Evolutionary conservation across 2,329 filamentous ascomycete species (phyloP).

Genomic region (Neocatenulostroma microsporum): DNA sequence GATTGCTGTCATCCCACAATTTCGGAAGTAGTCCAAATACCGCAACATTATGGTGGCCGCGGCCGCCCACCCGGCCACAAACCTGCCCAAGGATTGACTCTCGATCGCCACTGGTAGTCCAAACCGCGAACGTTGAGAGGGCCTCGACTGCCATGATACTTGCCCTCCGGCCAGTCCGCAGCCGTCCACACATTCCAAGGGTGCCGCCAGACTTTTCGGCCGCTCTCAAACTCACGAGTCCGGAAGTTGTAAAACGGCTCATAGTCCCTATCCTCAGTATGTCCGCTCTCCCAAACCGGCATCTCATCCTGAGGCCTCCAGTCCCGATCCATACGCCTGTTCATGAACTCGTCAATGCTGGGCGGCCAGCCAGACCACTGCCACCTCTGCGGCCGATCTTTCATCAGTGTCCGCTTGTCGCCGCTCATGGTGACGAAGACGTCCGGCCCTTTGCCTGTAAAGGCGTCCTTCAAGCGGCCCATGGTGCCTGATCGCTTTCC

Average conservation of each 20-base stretch:
- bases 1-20: too few relatives aligned
- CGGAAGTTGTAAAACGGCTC: slow-evolving; percentile 22
- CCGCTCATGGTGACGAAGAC: slow-evolving; percentile 37
- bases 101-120: slow-evolving; percentile 15
- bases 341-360: slow-evolving; percentile 28
- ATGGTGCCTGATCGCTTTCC: slow-evolving; percentile 30
- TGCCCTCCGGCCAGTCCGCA: slow-evolving; percentile 20
- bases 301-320: slow-evolving; percentile 11
- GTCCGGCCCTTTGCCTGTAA: slow-evolving; percentile 37
- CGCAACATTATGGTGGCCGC: too few relatives aligned
- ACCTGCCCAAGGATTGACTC: slow-evolving; percentile 9
- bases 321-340: slow-evolving; percentile 8
- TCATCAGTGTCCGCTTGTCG: slow-evolving; percentile 31
- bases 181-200: slow-evolving; percentile 20
- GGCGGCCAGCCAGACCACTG: slow-evolving; percentile 32
- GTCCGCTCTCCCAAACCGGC: slow-evolving; percentile 10
- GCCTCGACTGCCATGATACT: slow-evolving; percentile 5
- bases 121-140: slow-evolving; percentile 11
- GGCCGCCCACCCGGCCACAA: slow-evolving; percentile 21
- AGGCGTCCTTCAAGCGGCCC: slow-evolving; percentile 38
- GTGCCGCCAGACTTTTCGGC: slow-evolving; percentile 8
- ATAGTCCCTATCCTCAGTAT: slow-evolving; percentile 13
- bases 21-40: too few relatives aligned
- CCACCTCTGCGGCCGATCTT: slow-evolving; percentile 30
- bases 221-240: slow-evolving; percentile 19